phyloP scores from a whole-genome alignment of 2,329 filamentous ascomycete species.

The Capronia americana region DNA sequence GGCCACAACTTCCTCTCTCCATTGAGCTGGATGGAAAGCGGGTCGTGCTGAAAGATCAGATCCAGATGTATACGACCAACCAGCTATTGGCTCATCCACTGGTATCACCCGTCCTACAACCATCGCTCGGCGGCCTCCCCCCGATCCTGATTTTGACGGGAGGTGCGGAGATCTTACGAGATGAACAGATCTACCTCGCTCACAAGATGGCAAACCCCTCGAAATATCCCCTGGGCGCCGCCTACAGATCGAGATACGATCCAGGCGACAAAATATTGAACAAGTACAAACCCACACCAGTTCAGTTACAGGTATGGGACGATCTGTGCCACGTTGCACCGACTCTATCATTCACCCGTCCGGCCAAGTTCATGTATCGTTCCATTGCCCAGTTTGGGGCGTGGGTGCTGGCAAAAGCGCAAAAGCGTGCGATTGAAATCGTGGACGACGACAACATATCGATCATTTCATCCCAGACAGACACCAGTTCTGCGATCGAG shows the following conservation, averaged over 20 bases:
- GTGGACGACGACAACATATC: conserved; percentile 78
- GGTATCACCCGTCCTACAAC: conserved; percentile 86
- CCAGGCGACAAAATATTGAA: conserved; percentile 60
- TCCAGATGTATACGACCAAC: conserved; percentile 87
- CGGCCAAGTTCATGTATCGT: conserved; percentile 94
- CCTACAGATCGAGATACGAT: conserved; percentile 68
- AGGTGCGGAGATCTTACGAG: conserved; percentile 84
- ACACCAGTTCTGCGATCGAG: conserved; percentile 43
- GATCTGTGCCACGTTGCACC: conserved; percentile 91
- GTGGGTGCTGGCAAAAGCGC: conserved; percentile 84
- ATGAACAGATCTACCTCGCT: conserved; percentile 93
- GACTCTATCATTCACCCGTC: conserved; percentile 93
- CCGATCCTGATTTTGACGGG: conserved; percentile 86
- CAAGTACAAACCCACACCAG: conserved; percentile 81
- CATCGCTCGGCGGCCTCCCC: conserved; percentile 86
- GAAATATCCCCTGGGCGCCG: conserved; percentile 73
- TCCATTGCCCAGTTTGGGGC: conserved; percentile 91
- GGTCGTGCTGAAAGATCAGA: conserved; percentile 84
- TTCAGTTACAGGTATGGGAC: conserved; percentile 96
- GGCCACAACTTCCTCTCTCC: conserved; percentile 55
- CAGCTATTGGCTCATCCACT: conserved; percentile 83
- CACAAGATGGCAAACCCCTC: conserved; percentile 90
- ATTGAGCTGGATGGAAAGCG: conserved; percentile 74
- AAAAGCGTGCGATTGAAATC: conserved; percentile 80
- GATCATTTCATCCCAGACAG: conserved; percentile 69